Percentiles rank a stretch among this genome's conserved stretches.
phyloP scores from a whole-genome alignment of 1,284 basidiomycete species.

The Pyrrhoderma noxium region DNA sequence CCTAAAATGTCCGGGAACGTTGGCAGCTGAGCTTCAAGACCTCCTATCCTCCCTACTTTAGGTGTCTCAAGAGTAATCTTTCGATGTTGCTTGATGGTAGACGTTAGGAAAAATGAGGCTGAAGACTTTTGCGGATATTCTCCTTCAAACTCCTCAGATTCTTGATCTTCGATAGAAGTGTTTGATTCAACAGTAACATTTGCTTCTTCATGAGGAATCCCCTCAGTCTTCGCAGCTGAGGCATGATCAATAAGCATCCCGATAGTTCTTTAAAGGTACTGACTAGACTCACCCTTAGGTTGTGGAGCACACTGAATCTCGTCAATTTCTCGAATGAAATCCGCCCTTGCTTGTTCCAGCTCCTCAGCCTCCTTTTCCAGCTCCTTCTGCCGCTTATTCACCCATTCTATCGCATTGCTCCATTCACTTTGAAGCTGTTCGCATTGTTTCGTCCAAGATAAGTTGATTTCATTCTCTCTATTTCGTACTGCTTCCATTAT shows the following conservation, averaged over 20 bases:
- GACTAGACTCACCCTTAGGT: no score
- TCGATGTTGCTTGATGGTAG: slow-evolving; percentile 23
- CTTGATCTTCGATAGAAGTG: slow-evolving; percentile 33
- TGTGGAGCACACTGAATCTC: no score
- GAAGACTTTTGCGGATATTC: slow-evolving; percentile 21
- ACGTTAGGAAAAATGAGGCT: slow-evolving; percentile 20
- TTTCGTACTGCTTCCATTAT: slow-evolving; percentile 46
- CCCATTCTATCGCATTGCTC: slow-evolving; percentile 42
- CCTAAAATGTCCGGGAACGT: slow-evolving; percentile 27
- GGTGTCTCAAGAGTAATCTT: slow-evolving; percentile 34
- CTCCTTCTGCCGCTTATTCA: slow-evolving; percentile 44
- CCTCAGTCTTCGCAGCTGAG: slow-evolving; percentile 39
- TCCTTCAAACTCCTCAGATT: slow-evolving; percentile 20
- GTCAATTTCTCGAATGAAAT: no score
- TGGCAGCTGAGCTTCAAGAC: neutral
- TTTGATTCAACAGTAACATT: slow-evolving; percentile 41
- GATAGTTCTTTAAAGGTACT: slow-evolving; percentile 29
- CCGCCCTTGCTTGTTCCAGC: slow-evolving; percentile 33
- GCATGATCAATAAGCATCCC: neutral
- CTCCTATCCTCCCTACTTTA: slow-evolving; percentile 20
- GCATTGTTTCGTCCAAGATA: slow-evolving; percentile 53
- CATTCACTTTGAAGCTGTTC: slow-evolving; percentile 46
- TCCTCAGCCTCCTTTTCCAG: slow-evolving; percentile 45
- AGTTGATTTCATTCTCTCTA: slow-evolving; percentile 38
- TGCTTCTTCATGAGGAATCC: slow-evolving; percentile 63